These are phyloP conservation scores for Pestalotiopsis sp. DNA, from an alignment of 2,329 filamentous ascomycete genomes.

Conservation along the genomic window DNA sequence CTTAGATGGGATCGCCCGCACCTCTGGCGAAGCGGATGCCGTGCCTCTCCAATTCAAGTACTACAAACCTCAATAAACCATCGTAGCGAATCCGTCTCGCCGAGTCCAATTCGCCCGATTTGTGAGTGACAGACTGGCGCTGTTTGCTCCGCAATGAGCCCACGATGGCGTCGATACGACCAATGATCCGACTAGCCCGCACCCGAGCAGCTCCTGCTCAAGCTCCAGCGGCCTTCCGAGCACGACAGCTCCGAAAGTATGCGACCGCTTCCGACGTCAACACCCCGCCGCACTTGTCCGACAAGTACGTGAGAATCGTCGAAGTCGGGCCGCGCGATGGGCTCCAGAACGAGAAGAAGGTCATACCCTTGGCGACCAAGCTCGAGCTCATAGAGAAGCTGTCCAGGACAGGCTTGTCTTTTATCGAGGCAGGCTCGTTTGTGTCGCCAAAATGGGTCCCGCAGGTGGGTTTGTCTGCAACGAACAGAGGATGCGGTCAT, in stretches of 20 bases:
- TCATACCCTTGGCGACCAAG: slow-evolving; percentile 62
- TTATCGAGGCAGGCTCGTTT: slow-evolving; percentile 69
- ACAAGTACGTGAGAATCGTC: slow-evolving; percentile 49
- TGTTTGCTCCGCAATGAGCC: slow-evolving; percentile 22
- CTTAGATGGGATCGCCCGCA: background rate
- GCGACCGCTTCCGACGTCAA: slow-evolving; percentile 33
- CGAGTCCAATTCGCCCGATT: background rate
- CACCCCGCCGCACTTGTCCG: slow-evolving; percentile 22
- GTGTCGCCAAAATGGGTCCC: slow-evolving; percentile 70
- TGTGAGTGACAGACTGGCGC: background rate
- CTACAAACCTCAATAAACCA: background rate
- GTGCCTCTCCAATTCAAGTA: background rate
- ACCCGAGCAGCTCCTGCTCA: slow-evolving; percentile 17
- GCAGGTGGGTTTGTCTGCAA: slow-evolving; percentile 47
- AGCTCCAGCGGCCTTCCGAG: slow-evolving; percentile 7
- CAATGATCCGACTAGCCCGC: slow-evolving; percentile 29
- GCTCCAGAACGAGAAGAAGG: slow-evolving; percentile 67
- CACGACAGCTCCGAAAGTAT: slow-evolving; percentile 23
- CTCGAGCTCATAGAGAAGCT: slow-evolving; percentile 63
- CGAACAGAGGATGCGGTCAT: slow-evolving; percentile 16
- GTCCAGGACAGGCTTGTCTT: slow-evolving; percentile 56
- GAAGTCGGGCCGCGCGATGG: slow-evolving; percentile 73
- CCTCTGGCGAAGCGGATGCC: background rate
- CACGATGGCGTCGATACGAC: slow-evolving; percentile 32
- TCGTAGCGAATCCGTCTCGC: background rate